Evolutionary conservation across 495 filamentous ascomycete genomes (phyloP), one percentile per base, ranked within the genome.

Genomic region (Lasiosphaeria miniovina): DNA sequence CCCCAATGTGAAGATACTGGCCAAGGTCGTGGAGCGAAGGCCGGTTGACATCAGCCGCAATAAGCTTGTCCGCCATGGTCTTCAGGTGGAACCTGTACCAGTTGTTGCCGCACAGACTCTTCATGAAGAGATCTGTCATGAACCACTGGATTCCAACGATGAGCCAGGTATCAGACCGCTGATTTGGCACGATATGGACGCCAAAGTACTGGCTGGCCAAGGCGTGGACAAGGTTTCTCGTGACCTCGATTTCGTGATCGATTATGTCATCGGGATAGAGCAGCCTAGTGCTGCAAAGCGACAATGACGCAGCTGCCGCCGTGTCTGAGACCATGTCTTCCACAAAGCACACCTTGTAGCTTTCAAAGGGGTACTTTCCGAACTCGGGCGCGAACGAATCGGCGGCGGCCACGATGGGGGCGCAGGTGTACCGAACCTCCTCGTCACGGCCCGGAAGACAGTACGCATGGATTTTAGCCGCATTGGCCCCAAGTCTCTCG

Each of bases 151-250:
- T 87, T 4, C 94, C 95, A 61, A 93, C 84, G 9, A 92, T 88
- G n/a, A 92, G 84, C 94, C 94, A 99, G 12, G 80, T 87, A 69
- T 99, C 94, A n/a, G 74, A 77, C 43, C 86, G 84, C 36, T 87
- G 82, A 64, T 89, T 86, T 2, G 94, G 87, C 49, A 94, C 85
- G 49, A 99, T 87, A 60, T 90, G 88, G 60, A 98, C 86, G 6
- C 94, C 94, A 59, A 91, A 86, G 88, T 93, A 99, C 68, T 99
- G 94, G 60, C 82, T 88, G n/a, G 95, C 90, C 33, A 98, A 75
- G 17, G 90, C 86, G 74, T 95, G 87, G 11, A 93, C 87, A 5
- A 98, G 75, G 50, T 77, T 82, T 41, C 92, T 83, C 7, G 89
- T 95, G 4, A 86, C 86, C 24, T 86, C 83, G 62, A 93, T 84